Conservation (phyloP, 495 filamentous ascomycete species). For the Trichoderma parareesei region DNA sequence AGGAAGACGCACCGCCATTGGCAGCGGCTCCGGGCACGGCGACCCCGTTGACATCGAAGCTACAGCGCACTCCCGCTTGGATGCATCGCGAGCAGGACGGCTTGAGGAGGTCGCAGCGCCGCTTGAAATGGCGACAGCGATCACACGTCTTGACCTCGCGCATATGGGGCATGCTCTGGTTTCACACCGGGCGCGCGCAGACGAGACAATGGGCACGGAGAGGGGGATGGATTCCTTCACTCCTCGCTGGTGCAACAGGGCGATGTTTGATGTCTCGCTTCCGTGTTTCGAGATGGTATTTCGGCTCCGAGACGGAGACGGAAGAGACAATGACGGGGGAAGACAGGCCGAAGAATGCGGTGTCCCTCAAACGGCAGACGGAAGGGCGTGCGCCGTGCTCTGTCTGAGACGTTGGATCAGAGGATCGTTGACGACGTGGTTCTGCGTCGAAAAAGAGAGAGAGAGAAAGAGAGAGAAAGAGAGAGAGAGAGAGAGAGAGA, state of each 20-base stretch:
- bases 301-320: not conserved
- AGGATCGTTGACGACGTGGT: not conserved
- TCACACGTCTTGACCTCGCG: constrained; percentile 12
- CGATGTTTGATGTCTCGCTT: not conserved
- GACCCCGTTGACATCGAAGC: constrained; percentile 8
- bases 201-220: not conserved
- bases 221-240: too few species aligned
- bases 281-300: not conserved
- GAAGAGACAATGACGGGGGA: not conserved
- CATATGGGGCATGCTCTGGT: constrained; percentile 11
- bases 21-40: constrained; percentile 1
- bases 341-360: not conserved
- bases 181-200: not conserved
- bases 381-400: not conserved
- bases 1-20: not conserved
- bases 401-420: constrained; percentile 2
- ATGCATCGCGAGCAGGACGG: constrained; percentile 11
- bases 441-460: not conserved
- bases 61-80: constrained; percentile 11
- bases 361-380: not conserved
- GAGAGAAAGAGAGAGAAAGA: not conserved
- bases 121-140: constrained; percentile 13
- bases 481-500: not conserved
- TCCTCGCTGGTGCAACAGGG: not conserved
- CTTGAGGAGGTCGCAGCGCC: constrained; percentile 12